Conservation (phyloP, 1,139 yeast genomes). For the Yamadazyma dendronema region DNA sequence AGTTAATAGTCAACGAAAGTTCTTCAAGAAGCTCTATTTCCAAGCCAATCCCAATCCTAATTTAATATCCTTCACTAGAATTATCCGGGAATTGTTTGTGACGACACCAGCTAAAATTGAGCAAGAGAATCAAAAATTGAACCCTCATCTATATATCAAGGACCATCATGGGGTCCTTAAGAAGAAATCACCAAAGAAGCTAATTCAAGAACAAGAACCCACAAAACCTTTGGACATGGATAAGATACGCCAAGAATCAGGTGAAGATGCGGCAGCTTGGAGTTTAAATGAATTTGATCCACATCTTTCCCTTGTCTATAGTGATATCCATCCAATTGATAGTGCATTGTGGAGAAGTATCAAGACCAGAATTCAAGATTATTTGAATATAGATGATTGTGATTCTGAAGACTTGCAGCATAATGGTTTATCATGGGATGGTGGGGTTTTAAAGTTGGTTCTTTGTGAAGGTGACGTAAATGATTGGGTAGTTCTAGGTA, state of each 20-base stretch:
- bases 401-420: slow-evolving; percentile 36
- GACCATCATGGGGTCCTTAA: slow-evolving; percentile 33
- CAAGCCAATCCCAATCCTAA: slow-evolving; percentile 55
- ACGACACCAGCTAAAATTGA: slow-evolving; percentile 40
- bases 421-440: slow-evolving; percentile 54
- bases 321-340: slow-evolving; percentile 64
- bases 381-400: slow-evolving; percentile 52
- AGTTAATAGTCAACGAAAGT: slow-evolving; percentile 42
- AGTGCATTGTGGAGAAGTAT: slow-evolving; percentile 69
- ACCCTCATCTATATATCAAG: slow-evolving; percentile 41
- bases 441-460: slow-evolving; percentile 69
- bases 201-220: slow-evolving; percentile 9
- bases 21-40: slow-evolving; percentile 63
- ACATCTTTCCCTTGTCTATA: slow-evolving; percentile 71
- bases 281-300: slow-evolving; percentile 60
- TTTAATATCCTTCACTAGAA: slow-evolving; percentile 62
- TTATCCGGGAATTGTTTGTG: slow-evolving; percentile 70
- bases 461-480: slow-evolving; percentile 73
- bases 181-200: slow-evolving; percentile 25
- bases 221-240: slow-evolving; percentile 23
- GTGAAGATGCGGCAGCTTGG: slow-evolving; percentile 53
- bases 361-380: slow-evolving; percentile 67
- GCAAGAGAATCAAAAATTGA: slow-evolving; percentile 32
- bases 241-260: slow-evolving; percentile 27
- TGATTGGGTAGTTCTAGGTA: slow-evolving; percentile 70